Evolutionary conservation across 306 rosid species (phyloP).

Genomic region (Mucuna pruriens): DNA sequence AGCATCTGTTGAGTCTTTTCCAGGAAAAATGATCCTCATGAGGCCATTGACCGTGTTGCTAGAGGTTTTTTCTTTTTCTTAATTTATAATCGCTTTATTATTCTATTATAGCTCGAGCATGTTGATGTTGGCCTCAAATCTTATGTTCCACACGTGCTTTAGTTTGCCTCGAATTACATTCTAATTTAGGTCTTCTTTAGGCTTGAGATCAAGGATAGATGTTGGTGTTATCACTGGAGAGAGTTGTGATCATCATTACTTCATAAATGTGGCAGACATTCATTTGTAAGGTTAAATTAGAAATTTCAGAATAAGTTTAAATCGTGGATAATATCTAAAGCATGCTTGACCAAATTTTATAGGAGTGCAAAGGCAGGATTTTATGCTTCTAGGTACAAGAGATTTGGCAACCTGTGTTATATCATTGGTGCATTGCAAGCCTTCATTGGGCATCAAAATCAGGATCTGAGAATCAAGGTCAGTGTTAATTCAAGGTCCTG

Average conservation of each 20-base stretch:
- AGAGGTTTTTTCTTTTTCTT: slow-evolving; percentile 55
- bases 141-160: neutral
- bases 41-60: slow-evolving; percentile 83
- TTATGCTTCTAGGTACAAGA: slow-evolving; percentile 82
- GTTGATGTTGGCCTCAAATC: slow-evolving; percentile 19
- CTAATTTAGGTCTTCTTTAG: slow-evolving; percentile 54
- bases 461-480: slow-evolving; percentile 85
- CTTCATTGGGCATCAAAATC: slow-evolving; percentile 84
- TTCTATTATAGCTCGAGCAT: slow-evolving; percentile 16
- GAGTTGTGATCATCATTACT: slow-evolving; percentile 67
- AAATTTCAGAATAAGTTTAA: slow-evolving; percentile 36
- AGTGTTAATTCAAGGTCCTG: slow-evolving; percentile 24
- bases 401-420: slow-evolving; percentile 89
- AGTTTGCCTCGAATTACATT: slow-evolving; percentile 30
- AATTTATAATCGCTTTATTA: neutral
- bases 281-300: slow-evolving; percentile 80
- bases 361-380: slow-evolving; percentile 99
- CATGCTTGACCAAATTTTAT: slow-evolving; percentile 30
- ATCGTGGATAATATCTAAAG: slow-evolving; percentile 29
- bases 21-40: slow-evolving; percentile 88
- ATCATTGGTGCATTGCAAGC: slow-evolving; percentile 90
- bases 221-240: slow-evolving; percentile 75
- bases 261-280: slow-evolving; percentile 89
- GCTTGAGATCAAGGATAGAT: slow-evolving; percentile 76
- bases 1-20: slow-evolving; percentile 29